Evolutionary conservation across 2,329 filamentous ascomycete species (phyloP).

Genomic region (Mariannaea sp.): DNA sequence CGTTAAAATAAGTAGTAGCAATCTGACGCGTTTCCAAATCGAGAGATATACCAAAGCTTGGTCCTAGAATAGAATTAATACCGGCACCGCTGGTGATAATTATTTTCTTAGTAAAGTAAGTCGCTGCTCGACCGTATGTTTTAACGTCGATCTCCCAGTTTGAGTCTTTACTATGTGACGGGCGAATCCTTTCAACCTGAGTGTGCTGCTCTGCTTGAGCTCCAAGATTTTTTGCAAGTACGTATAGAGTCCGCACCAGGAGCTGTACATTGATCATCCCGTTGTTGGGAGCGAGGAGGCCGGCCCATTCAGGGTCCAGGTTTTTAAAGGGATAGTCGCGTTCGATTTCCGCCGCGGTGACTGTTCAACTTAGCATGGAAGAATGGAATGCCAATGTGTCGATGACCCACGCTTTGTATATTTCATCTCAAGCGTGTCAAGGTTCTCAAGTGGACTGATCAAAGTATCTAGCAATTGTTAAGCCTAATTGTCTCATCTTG

Average conservation of each 20-base stretch:
- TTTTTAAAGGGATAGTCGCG: slow-evolving; percentile 6
- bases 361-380: neutral
- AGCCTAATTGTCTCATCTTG: neutral
- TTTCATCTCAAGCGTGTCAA: neutral
- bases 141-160: slow-evolving; percentile 10
- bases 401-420: slow-evolving; percentile 3
- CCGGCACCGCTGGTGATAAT: slow-evolving; percentile 10
- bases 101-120: slow-evolving; percentile 6
- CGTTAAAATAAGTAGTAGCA: slow-evolving; percentile 13
- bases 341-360: slow-evolving; percentile 5
- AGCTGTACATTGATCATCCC: slow-evolving; percentile 17
- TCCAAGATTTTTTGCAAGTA: slow-evolving; percentile 9
- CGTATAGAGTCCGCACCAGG: slow-evolving; percentile 1
- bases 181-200: slow-evolving; percentile 6
- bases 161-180: neutral
- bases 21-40: slow-evolving; percentile 17
- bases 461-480: neutral
- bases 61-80: slow-evolving; percentile 6
- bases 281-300: slow-evolving; percentile 10
- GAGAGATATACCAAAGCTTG: slow-evolving; percentile 14
- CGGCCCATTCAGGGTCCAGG: slow-evolving; percentile 2
- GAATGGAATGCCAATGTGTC: neutral
- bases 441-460: slow-evolving; percentile 2
- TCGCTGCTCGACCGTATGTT: neutral
- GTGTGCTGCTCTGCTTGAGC: slow-evolving; percentile 11